phyloP scores from a whole-genome alignment of 148 eudicot genomes.

The Pharnaceum exiguum region DNA sequence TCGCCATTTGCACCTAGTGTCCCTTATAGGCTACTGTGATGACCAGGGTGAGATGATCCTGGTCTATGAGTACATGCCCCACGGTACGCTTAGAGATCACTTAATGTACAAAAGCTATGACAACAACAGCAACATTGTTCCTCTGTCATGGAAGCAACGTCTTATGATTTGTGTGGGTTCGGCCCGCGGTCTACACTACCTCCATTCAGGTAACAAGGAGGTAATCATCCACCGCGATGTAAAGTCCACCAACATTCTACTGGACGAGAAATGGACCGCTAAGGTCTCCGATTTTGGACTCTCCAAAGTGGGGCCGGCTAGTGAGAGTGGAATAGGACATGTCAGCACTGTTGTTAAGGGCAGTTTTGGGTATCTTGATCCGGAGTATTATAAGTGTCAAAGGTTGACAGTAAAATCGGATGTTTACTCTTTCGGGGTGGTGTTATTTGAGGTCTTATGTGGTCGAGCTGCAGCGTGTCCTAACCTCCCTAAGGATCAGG shows the following conservation, averaged over 20 bases:
- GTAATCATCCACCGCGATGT: slow-evolving; percentile 22
- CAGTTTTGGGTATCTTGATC: slow-evolving; percentile 43
- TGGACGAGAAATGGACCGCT: slow-evolving; percentile 20
- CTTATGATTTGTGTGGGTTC: slow-evolving; percentile 20
- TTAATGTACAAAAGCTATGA: slow-evolving; percentile 6
- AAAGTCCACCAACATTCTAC: slow-evolving; percentile 19
- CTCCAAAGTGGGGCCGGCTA: slow-evolving; percentile 14
- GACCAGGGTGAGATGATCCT: slow-evolving; percentile 20
- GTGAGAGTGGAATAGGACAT: slow-evolving; percentile 5
- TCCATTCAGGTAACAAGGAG: slow-evolving; percentile 15
- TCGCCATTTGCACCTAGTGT: slow-evolving; percentile 20
- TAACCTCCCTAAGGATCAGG: slow-evolving; percentile 25
- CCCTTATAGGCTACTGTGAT: slow-evolving; percentile 22
- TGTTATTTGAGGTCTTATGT: slow-evolving; percentile 48
- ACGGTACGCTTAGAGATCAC: slow-evolving; percentile 21
- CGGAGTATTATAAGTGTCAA: slow-evolving; percentile 33
- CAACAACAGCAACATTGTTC: neutral
- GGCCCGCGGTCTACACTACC: slow-evolving; percentile 22
- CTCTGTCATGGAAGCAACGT: slow-evolving; percentile 26
- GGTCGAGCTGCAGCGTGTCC: slow-evolving; percentile 26
- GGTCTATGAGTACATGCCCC: slow-evolving; percentile 25
- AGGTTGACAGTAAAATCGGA: slow-evolving; percentile 44
- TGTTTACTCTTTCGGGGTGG: slow-evolving; percentile 51
- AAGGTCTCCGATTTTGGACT: slow-evolving; percentile 26
- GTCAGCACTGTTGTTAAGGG: slow-evolving; percentile 49